Conservation (phyloP, 805 yeast genomes). For the Saccharomycopsis microspora region DNA sequence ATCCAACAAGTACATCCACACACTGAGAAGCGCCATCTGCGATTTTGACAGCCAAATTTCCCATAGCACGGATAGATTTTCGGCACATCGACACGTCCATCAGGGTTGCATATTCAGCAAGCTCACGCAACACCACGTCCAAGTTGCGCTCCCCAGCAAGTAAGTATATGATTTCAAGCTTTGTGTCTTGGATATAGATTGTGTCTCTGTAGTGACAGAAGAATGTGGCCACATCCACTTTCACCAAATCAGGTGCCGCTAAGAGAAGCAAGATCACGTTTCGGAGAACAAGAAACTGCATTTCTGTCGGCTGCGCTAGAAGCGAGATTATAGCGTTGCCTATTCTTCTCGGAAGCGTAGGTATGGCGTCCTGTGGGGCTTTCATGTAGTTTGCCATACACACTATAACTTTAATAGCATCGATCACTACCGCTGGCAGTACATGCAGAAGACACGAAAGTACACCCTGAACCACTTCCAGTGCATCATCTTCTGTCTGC, state of each 20-base stretch:
- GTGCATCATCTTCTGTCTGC: constrained; percentile 52
- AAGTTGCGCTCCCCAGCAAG: constrained; percentile 60
- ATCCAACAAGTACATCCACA: constrained; percentile 46
- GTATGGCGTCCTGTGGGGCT: constrained; percentile 41
- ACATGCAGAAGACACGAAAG: constrained; percentile 70
- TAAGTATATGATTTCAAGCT: constrained; percentile 74
- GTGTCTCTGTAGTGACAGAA: constrained; percentile 82
- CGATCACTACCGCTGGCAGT: constrained; percentile 71
- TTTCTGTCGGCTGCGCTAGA: constrained; percentile 66
- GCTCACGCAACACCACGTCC: constrained; percentile 53
- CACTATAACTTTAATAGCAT: constrained; percentile 59
- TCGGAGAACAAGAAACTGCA: constrained; percentile 72
- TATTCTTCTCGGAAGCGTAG: constrained; percentile 42
- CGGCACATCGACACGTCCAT: constrained; percentile 79
- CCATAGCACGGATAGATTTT: constrained; percentile 81
- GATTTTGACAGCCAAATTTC: constrained; percentile 75
- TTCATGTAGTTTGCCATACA: constrained; percentile 65
- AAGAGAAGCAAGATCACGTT: constrained; percentile 68
- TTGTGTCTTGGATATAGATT: constrained; percentile 79
- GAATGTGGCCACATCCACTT: constrained; percentile 65
- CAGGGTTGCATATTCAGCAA: constrained; percentile 80
- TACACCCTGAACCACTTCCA: constrained; percentile 48
- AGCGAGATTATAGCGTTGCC: constrained; percentile 61
- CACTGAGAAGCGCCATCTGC: constrained; percentile 50
- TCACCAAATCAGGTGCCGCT: constrained; percentile 47